These are phyloP conservation scores for Cephalotrichum gorgonifer DNA, from an alignment of 2,329 filamentous ascomycete species.

Conservation along the genomic window DNA sequence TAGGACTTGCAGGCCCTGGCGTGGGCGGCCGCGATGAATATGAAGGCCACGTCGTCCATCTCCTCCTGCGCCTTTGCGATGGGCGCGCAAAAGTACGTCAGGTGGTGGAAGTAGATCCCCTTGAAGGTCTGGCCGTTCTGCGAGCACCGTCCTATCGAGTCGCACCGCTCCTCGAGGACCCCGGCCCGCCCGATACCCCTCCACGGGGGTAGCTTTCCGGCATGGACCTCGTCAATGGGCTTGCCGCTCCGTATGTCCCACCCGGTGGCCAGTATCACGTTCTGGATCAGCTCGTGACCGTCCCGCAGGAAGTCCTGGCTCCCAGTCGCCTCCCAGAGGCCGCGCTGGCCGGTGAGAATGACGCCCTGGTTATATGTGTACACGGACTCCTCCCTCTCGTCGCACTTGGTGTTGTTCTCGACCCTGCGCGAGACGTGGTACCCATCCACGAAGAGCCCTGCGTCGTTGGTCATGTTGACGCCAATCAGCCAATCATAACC, in stretches of 20 bases:
- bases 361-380: constrained; percentile 97
- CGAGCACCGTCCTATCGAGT: constrained; percentile 61
- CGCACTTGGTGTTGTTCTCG: constrained; percentile 50
- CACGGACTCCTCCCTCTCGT: constrained; percentile 75
- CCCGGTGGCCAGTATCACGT: constrained; percentile 69
- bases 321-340: constrained; percentile 70
- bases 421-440: constrained; percentile 56
- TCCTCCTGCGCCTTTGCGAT: constrained; percentile 23
- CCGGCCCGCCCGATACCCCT: constrained; percentile 67
- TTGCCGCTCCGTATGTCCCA: constrained; percentile 43
- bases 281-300: constrained; percentile 65
- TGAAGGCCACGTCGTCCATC: constrained; percentile 19
- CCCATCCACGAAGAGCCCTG: constrained; percentile 74
- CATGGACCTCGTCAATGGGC: constrained; percentile 29
- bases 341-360: constrained; percentile 68
- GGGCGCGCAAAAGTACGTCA: constrained; percentile 65
- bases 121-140: constrained; percentile 90
- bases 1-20: constrained; percentile 54
- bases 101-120: constrained; percentile 86
- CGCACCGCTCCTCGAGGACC: constrained; percentile 76
- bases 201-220: constrained; percentile 45
- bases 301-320: constrained; percentile 62
- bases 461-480: constrained; percentile 69
- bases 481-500: constrained; percentile 72
- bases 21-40: constrained; percentile 33